These are phyloP conservation scores for Thalia dealbata DNA, from an alignment of 176 grass and related monocot genomes.

Conservation along the genomic window DNA sequence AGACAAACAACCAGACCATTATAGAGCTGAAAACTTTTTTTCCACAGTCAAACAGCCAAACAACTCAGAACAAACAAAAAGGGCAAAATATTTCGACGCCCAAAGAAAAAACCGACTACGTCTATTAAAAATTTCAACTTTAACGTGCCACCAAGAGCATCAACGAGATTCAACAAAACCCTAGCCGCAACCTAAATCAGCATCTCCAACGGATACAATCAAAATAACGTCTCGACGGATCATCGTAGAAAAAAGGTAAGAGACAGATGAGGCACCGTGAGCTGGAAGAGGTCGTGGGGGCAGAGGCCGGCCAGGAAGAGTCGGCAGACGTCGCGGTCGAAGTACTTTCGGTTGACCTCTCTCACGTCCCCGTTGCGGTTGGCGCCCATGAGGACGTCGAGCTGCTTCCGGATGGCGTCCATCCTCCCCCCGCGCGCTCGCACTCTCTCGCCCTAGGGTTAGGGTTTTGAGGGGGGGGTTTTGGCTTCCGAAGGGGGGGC, in stretches of 20 bases:
- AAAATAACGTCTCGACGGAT: background rate
- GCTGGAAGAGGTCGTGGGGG: slow-evolving; percentile 96
- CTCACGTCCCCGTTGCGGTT: slow-evolving; percentile 78
- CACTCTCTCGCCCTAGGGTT: background rate
- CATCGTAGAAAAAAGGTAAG: slow-evolving; percentile 1
- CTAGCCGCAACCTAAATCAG: background rate
- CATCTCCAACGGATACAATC: background rate
- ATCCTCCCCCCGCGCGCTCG: slow-evolving; percentile 18
- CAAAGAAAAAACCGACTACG: background rate
- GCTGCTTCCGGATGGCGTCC: slow-evolving; percentile 87
- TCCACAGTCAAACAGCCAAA: background rate
- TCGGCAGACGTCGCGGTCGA: slow-evolving; percentile 84
- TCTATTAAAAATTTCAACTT: background rate
- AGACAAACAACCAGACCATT: background rate
- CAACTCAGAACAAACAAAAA: background rate
- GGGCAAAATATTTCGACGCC: background rate
- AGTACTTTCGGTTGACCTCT: slow-evolving; percentile 86
- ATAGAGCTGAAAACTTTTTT: background rate
- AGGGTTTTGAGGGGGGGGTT: background rate
- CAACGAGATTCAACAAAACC: background rate
- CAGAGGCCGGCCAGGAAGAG: slow-evolving; percentile 83
- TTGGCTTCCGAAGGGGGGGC: background rate
- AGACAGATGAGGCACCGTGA: slow-evolving; percentile 35
- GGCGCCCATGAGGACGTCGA: slow-evolving; percentile 94
- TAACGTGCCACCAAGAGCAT: background rate